Conservation (phyloP, 495 filamentous ascomycete species). For the Hypoxylon fuscum region DNA sequence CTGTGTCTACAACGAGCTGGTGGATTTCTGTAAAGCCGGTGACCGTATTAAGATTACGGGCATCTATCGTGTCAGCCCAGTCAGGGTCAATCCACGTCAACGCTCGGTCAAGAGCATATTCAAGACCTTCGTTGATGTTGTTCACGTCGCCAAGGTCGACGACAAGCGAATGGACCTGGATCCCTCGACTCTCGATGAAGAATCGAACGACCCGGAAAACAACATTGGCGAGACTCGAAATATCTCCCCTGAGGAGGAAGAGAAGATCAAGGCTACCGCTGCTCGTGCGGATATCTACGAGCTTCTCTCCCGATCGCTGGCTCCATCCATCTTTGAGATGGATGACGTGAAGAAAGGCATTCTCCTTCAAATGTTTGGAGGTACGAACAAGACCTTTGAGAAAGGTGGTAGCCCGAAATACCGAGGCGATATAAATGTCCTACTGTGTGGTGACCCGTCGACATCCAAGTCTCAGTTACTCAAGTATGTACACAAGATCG, state of each 20-base stretch:
- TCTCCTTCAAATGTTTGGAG: slow-evolving; percentile 93
- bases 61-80: slow-evolving; percentile 93
- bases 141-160: slow-evolving; percentile 97
- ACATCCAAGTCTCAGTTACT: slow-evolving; percentile 95
- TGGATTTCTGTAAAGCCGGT: slow-evolving; percentile 97
- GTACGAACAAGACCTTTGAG: slow-evolving; percentile 98
- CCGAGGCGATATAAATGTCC: slow-evolving; percentile 95
- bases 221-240: slow-evolving; percentile 84
- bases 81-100: slow-evolving; percentile 94
- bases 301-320: slow-evolving; percentile 87
- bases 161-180: slow-evolving; percentile 93
- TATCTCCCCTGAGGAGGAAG: slow-evolving; percentile 88
- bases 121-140: slow-evolving; percentile 96
- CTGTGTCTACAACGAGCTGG: slow-evolving; percentile 95
- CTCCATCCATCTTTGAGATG: slow-evolving; percentile 96
- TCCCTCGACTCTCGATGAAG: slow-evolving; percentile 80
- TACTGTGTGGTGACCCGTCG: slow-evolving; percentile 96
- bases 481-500: slow-evolving; percentile 95
- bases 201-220: slow-evolving; percentile 76
- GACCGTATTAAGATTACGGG: slow-evolving; percentile 96
- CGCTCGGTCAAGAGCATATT: slow-evolving; percentile 91
- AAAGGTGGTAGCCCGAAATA: slow-evolving; percentile 96
- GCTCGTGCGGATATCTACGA: slow-evolving; percentile 91
- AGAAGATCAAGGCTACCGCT: slow-evolving; percentile 84
- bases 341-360: slow-evolving; percentile 99